phyloP scores from a whole-genome alignment of 805 yeast genomes.

The Yamadazyma sp. region DNA sequence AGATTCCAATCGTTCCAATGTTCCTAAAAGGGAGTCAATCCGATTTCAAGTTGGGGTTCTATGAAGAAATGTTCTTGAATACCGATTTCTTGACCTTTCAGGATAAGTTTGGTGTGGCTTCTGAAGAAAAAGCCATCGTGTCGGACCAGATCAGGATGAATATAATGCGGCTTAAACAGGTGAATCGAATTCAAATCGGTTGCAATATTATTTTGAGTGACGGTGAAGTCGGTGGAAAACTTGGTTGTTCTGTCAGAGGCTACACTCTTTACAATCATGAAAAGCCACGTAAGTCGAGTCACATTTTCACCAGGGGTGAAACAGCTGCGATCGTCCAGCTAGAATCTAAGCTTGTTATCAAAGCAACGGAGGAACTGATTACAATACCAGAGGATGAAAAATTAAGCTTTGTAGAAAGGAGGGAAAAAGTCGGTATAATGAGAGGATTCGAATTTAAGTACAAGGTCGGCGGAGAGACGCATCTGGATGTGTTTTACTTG shows the following conservation, averaged over 20 bases:
- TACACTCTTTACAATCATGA: constrained; percentile 62
- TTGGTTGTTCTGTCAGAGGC: constrained; percentile 71
- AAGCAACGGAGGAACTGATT: constrained; percentile 45
- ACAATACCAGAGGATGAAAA: constrained; percentile 35
- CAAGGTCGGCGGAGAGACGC: constrained; percentile 18
- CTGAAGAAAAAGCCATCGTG: constrained; percentile 19
- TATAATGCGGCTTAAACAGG: constrained; percentile 58
- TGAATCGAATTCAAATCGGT: constrained; percentile 61
- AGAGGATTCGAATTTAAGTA: constrained; percentile 24
- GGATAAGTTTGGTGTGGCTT: constrained; percentile 1
- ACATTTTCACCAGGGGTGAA: constrained; percentile 56
- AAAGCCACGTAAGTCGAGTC: constrained; percentile 46
- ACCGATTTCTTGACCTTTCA: constrained; percentile 38
- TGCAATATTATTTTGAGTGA: constrained; percentile 60
- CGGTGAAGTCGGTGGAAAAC: constrained; percentile 30
- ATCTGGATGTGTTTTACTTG: constrained; percentile 23
- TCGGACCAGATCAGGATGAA: constrained; percentile 44
- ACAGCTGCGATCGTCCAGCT: constrained; percentile 51
- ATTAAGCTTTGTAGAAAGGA: constrained; percentile 31
- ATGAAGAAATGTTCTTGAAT: constrained; percentile 56
- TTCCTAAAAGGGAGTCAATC: constrained; percentile 40
- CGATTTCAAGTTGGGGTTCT: constrained; percentile 42
- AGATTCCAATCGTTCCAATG: constrained; percentile 61
- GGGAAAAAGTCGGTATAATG: constrained; percentile 36
- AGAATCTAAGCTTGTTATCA: constrained; percentile 37